Evolutionary conservation across 768 basidiomycete genomes (phyloP).

Genomic region (Cystobasidium tubakii): DNA sequence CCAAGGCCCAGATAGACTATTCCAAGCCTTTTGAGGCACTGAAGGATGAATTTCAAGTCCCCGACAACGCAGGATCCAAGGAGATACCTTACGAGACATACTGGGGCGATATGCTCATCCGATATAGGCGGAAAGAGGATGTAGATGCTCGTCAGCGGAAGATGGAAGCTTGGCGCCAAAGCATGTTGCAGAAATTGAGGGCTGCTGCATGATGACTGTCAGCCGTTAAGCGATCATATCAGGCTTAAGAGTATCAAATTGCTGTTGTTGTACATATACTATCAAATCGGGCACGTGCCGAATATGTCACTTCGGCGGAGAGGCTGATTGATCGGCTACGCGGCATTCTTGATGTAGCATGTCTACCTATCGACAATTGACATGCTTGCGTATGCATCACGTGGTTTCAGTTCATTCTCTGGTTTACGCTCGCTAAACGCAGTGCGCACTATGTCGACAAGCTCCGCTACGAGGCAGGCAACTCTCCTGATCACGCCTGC

Average conservation of each 20-base stretch:
- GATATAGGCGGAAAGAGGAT: neutral
- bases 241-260: no score
- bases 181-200: neutral
- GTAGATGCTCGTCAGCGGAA: neutral
- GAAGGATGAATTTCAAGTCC: neutral
- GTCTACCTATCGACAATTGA: neutral
- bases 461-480: neutral
- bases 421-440: neutral
- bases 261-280: no score
- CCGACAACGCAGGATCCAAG: neutral
- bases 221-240: no score
- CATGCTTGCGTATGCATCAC: neutral
- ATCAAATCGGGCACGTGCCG: no score
- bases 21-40: neutral
- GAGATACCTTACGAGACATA: constrained; percentile 29
- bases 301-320: no score
- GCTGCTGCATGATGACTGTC: neutral
- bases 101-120: constrained; percentile 22
- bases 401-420: neutral
- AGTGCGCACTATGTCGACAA: constrained; percentile 7
- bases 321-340: no score
- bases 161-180: neutral
- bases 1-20: neutral
- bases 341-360: no score
- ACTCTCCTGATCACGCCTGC: constrained; percentile 24